A percentile compares a stretch with the other conserved stretches of the same genome.
Conservation (phyloP, 148 eudicot species). For the Camellia granthamiana region DNA sequence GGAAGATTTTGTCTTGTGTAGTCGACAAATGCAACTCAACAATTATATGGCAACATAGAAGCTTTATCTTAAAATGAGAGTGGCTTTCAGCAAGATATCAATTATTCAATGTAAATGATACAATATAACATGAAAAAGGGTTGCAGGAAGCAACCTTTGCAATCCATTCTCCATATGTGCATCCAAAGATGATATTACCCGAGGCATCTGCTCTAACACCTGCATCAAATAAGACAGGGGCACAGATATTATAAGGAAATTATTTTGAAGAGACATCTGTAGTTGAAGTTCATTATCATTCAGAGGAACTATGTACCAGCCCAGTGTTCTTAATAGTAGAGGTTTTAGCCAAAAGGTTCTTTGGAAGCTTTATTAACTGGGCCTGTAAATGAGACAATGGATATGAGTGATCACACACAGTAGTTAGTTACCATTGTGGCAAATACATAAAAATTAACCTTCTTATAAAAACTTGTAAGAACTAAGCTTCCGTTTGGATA, state of each 20-base stretch:
- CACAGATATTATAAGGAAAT: background rate
- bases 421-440: background rate
- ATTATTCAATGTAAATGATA: background rate
- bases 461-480: too few relatives aligned
- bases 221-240: constrained; percentile 27
- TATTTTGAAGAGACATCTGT: background rate
- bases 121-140: background rate
- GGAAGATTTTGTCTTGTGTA: background rate
- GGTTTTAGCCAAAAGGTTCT: constrained; percentile 54
- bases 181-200: constrained; percentile 83
- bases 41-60: background rate
- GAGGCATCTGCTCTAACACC: constrained; percentile 77
- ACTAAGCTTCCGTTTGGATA: too few relatives aligned
- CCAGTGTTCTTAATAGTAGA: constrained; percentile 54
- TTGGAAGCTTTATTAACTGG: constrained; percentile 50
- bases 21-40: background rate
- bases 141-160: constrained; percentile 45
- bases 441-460: too few relatives aligned
- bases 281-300: background rate
- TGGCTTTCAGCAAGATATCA: background rate
- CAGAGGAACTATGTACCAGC: constrained; percentile 31
- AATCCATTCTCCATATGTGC: constrained; percentile 77
- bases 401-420: background rate
- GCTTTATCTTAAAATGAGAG: background rate
- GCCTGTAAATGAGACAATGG: constrained; percentile 33